Base-by-base conservation (phyloP, 495 filamentous ascomycete species). In the Trypethelium eluteriae region DNA sequence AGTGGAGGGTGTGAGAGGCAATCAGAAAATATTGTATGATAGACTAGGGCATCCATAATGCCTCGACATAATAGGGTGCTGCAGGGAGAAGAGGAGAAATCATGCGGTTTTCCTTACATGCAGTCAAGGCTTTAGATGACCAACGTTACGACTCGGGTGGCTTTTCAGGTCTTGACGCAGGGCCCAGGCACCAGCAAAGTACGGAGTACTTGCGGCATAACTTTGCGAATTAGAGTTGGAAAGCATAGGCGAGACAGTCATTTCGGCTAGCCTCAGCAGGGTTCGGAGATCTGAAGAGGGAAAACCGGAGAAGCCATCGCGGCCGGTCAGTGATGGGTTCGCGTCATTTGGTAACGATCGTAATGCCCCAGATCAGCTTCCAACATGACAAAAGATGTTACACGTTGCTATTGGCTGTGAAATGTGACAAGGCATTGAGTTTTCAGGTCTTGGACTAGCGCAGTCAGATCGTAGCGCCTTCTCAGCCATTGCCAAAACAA, bases 251-350 rank as follows among this genome's bases (percentile, higher is more conserved):
- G 32, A 7, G 32, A 5, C 7, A 1, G 11, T 59, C n/a, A 59
- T 59, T 36, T 59, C 53, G 53, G 53, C 32, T 35, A 32, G 32
- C 6, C 53, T 59, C 25, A 36, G 53, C 53, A 59, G 32, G 53
- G 53, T 35, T 7, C 7, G 18, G 53, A 59, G 18, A 5, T 2
- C 53, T 2, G 32, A 59, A 59, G 32, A 59, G 6, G 53, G 6
- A 36, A 59, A 59, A 11, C 49, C n/a, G 16, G n/a, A 18, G 25
- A 25, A 53, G 49, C 49, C 7, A 53, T 53, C 2, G 12, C 16
- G 5, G n/a, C 49, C 49, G 16, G 49, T 53, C 49, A 53, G n/a
- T 18, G n/a, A 53, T 53, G 14, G 5, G 14, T 11, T 18, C 0
- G 16, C 49, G 49, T 25, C 25, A 18, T 18, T 14, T 5, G 25